Evolutionary conservation across 1,284 basidiomycete species (phyloP).

Genomic region (Cutaneotrichosporon sp.): DNA sequence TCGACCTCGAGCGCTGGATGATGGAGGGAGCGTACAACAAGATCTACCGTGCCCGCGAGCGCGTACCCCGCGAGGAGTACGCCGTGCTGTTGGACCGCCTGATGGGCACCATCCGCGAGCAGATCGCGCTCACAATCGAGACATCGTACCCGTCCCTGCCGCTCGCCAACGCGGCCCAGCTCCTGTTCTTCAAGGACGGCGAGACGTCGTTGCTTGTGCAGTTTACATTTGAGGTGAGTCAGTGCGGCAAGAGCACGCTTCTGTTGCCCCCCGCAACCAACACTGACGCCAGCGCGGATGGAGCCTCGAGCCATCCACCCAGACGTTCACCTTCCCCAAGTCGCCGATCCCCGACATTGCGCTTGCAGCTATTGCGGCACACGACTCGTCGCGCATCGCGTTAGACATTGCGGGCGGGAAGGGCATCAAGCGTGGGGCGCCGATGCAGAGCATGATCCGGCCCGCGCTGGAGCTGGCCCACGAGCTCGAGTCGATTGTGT

Average conservation of each 20-base stretch:
- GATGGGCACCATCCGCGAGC: constrained; percentile 50
- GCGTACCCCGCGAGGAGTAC: constrained; percentile 58
- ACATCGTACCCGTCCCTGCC: constrained; percentile 52
- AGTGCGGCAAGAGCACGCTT: background rate
- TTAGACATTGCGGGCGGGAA: constrained; percentile 30
- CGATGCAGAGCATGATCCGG: constrained; percentile 49
- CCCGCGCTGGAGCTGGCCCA: constrained; percentile 49
- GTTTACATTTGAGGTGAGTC: constrained; percentile 42
- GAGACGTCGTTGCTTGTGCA: constrained; percentile 43
- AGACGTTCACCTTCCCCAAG: constrained; percentile 39
- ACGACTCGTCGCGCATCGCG: constrained; percentile 27
- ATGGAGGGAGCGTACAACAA: constrained; percentile 99
- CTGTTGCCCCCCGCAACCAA: background rate
- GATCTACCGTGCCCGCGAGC: constrained; percentile 90
- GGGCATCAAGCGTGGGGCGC: constrained; percentile 40
- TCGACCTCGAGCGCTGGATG: constrained; percentile 91
- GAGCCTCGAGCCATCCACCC: constrained; percentile 47
- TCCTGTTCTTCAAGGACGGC: constrained; percentile 51
- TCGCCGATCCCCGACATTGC: constrained; percentile 32
- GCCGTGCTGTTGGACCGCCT: constrained; percentile 50
- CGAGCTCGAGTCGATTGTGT: constrained; percentile 53
- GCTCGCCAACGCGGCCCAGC: constrained; percentile 45
- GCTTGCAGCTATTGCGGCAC: constrained; percentile 25
- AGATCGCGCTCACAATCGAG: constrained; percentile 54
- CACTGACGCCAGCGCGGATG: constrained; percentile 44